Base-by-base conservation (phyloP, 331 rosid species). In the Erythrophleum ivorense region DNA sequence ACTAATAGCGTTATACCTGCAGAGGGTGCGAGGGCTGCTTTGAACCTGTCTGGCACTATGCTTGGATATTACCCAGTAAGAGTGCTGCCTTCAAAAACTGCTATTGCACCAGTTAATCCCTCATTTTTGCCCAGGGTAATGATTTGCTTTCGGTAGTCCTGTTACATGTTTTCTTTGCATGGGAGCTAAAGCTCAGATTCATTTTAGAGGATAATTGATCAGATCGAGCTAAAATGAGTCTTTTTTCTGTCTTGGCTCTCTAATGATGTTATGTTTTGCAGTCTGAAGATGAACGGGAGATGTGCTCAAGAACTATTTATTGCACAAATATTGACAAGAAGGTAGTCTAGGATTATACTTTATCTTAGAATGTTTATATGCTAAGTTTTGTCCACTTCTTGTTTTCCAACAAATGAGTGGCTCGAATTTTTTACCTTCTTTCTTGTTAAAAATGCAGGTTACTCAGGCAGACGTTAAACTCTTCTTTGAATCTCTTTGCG, bases 11-110 rank as follows among this genome's bases (percentile, higher is more conserved):
- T 52, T 86, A 70, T 90, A 76, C 82, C 77, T 69, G 84, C 97
- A 96, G 99, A 91, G 5, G 90, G 99, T 86, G 99, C 99, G 71
- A 87, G 97, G 88, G 85, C 94, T 92, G 98, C 99, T 79, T 82
- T 92, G 84, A 94, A 54, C 89, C 92, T 96, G 70, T 94, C 99
- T 5, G 99, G 98, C 60, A 96, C 99, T 34, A 92, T 96, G 96
- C 97, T 96, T 24, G 99, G 99, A 18, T 94, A 90, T 73, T 96
- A 94, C 43, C 98, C 98, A 7, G 88, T 96, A 52, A 88, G 94
- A 85, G 98, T 96, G 85, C 95, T 96, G 67, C 99, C 99, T 85
- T 96, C 98, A 55, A 96, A 96, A 86, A 96, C 99, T 86, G 99
- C 98, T 53, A 96, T 96, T 79, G 98, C 99, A 57, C 99, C 98